Evolutionary conservation across 2,329 filamentous ascomycete genomes (phyloP), one percentile per base, ranked within the genome.

Genomic region (Pezicula radicicola): DNA sequence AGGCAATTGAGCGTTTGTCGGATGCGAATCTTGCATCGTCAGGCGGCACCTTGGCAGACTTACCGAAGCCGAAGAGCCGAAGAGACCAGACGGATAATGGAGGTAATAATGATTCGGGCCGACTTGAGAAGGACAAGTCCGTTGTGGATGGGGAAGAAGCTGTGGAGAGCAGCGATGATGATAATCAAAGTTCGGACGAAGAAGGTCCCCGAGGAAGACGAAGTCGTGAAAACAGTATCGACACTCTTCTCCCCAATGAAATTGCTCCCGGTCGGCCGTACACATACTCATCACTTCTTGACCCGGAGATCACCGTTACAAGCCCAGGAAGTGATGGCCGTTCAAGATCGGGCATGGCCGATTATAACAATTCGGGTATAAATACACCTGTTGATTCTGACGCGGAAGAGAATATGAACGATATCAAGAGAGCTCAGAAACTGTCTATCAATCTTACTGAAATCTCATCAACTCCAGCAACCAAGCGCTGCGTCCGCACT

Each of bases 371-470:
- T 79, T 83, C 81, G 5, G 75, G 76, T 4, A 72, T 72, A 2
- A 68, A 75, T 64, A 72, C 79, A 70, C 87, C 73, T 0, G 79
- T 91, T 52, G 88, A 91, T 56, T 95, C 91, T 2, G 94, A 97
- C 53, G 87, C 91, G 30, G 91, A 96, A 67, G 87, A 87, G 21
- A 89, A 95, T 52, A 76, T 92, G 46, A 85, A 84, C 27, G 92
- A 96, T 60, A 89, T 97, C 61, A 89, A 88, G 69, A 83, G 87
- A 33, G 94, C 94, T 0, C 94, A 97, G 69, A 89, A 88, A 57
- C 79, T 99, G 46, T 81, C 85, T 1, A 81, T 97, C 55, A 85
- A 85, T 46, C 85, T 92, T 72, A 96, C 91, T 0, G 81, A 87
- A 6, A 85, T 96, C 55, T 83, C 88, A 55, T 87, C 85, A 10